Percentiles rank a stretch among this genome's conserved stretches.
Evolutionary conservation across 345 rosid genomes (phyloP).

Genomic region (Brassica napus): Da-Ae NC_063436.1:17050001-17050500

Average conservation of each 20-base stretch:
- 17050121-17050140: not conserved
- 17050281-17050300: constrained; percentile 31
- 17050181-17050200: constrained; percentile 41
- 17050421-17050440: constrained; percentile 21
- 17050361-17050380: constrained; percentile 41
- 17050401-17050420: constrained; percentile 31
- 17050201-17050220: constrained; percentile 42
- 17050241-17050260: constrained; percentile 41
- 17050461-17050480: constrained; percentile 40
- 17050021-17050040: constrained; percentile 38
- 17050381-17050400: constrained; percentile 40
- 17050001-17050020: constrained; percentile 22
- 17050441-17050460: constrained; percentile 36
- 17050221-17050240: constrained; percentile 41
- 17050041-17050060: constrained; percentile 39
- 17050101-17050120: not conserved
- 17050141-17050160: not conserved
- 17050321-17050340: constrained; percentile 38
- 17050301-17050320: constrained; percentile 26
- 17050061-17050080: constrained; percentile 44
- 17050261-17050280: constrained; percentile 36
- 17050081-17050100: constrained; percentile 47
- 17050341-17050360: constrained; percentile 41
- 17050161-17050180: not conserved
- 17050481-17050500: constrained; percentile 33